Evolutionary conservation across 163 green algal genomes (phyloP).

Genomic region (Scenedesmus sp.): DNA sequence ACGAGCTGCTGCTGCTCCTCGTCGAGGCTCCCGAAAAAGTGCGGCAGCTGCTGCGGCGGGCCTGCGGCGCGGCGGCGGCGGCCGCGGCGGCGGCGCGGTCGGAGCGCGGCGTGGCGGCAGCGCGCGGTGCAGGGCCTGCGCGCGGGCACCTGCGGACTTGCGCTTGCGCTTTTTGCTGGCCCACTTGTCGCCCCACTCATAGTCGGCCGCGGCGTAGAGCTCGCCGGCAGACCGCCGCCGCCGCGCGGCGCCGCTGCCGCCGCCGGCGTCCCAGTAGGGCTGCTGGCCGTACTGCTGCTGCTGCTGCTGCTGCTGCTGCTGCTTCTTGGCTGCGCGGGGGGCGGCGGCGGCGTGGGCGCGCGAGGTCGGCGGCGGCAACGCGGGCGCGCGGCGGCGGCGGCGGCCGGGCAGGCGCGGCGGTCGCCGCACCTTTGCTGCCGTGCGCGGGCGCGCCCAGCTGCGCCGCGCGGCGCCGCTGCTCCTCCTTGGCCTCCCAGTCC

Average conservation of each 20-base stretch:
- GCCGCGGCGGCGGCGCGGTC: no score
- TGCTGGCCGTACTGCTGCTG: slow-evolving; percentile 1
- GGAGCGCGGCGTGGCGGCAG: neutral
- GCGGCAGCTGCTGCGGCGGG: slow-evolving; percentile 34
- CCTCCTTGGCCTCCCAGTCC: neutral
- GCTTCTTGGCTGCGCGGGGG: slow-evolving; percentile 8
- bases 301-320: slow-evolving; percentile 19
- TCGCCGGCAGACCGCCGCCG: slow-evolving; percentile 1
- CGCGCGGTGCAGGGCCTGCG: neutral
- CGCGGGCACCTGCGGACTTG: slow-evolving; percentile 1
- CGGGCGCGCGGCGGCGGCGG: no score
- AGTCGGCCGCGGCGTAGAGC: slow-evolving; percentile 25
- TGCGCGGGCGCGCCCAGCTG: neutral
- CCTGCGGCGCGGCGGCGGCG: neutral
- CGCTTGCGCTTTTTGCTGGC: slow-evolving; percentile 29
- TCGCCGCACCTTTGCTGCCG: neutral
- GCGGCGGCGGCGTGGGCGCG: no score
- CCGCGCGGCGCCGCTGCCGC: slow-evolving; percentile 13
- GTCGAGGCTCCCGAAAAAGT: slow-evolving; percentile 24
- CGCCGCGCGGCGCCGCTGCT: neutral
- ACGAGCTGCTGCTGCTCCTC: slow-evolving; percentile 36
- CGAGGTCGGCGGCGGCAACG: no score
- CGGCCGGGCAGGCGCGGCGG: neutral
- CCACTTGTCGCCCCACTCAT: slow-evolving; percentile 14
- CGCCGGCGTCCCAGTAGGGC: neutral